Evolutionary conservation across 495 filamentous ascomycete species (phyloP).

Genomic region (Delitschia confertaspora): DNA sequence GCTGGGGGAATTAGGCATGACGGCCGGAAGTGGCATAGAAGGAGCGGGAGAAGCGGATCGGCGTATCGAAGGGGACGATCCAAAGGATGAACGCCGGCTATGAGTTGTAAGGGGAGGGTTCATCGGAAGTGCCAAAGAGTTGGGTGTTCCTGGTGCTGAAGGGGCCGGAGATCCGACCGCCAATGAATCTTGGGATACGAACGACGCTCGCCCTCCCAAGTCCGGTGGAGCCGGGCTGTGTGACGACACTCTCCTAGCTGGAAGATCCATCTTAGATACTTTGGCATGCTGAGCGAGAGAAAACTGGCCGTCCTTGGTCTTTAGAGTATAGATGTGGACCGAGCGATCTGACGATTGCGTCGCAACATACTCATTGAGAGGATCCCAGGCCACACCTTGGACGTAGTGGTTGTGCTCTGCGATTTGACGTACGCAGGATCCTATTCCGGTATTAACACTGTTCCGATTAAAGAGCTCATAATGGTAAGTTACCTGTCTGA

Average conservation of each 20-base stretch:
- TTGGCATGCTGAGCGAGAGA: constrained; percentile 70
- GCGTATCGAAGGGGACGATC: constrained; percentile 73
- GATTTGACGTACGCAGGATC: constrained; percentile 87
- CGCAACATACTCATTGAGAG: constrained; percentile 93
- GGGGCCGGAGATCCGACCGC: constrained; percentile 72
- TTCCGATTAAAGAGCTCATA: background rate
- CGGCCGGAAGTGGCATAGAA: constrained; percentile 86
- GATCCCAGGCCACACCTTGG: constrained; percentile 97
- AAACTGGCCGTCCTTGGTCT: constrained; percentile 94
- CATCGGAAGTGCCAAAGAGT: constrained; percentile 84
- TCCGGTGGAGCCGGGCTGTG: constrained; percentile 91
- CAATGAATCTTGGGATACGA: constrained; percentile 49
- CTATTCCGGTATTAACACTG: constrained; percentile 38
- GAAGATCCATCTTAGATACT: constrained; percentile 81
- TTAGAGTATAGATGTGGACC: constrained; percentile 92
- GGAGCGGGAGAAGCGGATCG: constrained; percentile 93
- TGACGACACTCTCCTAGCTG: constrained; percentile 78
- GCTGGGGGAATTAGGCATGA: constrained; percentile 78
- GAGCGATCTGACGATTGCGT: constrained; percentile 97
- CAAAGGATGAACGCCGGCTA: constrained; percentile 89
- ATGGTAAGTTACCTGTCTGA: constrained; percentile 57
- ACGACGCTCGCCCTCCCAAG: constrained; percentile 47
- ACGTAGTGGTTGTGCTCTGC: constrained; percentile 99
- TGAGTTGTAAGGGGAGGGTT: constrained; percentile 89
- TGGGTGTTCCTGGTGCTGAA: constrained; percentile 92